These are phyloP conservation scores for Forsythia viridissima DNA, from an alignment of 257 asterid genomes.

Conservation along the genomic window DNA sequence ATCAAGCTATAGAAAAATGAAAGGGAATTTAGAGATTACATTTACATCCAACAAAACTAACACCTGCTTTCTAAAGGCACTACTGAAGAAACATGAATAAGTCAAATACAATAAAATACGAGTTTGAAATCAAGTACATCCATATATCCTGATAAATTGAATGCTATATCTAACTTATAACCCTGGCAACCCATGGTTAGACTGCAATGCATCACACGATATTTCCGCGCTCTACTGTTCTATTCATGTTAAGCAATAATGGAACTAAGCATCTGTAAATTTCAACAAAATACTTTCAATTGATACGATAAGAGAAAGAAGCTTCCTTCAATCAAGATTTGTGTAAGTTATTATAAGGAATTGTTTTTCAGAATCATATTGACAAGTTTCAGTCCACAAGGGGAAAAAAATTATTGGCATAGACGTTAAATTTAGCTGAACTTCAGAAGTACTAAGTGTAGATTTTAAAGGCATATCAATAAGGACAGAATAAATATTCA, in stretches of 20 bases:
- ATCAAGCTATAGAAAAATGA: background rate
- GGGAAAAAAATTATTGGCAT: background rate
- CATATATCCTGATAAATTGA: background rate
- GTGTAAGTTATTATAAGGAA: slow-evolving; percentile 3
- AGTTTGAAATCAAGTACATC: background rate
- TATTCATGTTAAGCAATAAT: background rate
- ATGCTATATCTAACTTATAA: background rate
- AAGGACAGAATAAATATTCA: slow-evolving; percentile 10
- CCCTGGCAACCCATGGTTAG: background rate
- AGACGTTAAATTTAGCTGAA: slow-evolving; percentile 9
- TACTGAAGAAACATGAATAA: background rate
- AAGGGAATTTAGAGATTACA: background rate
- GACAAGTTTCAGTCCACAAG: slow-evolving; percentile 1
- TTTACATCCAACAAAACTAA: background rate
- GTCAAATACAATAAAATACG: background rate
- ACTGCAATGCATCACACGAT: background rate
- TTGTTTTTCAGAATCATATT: slow-evolving; percentile 6
- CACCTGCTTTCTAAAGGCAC: background rate
- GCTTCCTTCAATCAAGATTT: background rate
- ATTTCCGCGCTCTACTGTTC: background rate
- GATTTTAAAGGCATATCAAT: background rate
- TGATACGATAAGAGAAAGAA: background rate
- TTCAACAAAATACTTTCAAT: background rate
- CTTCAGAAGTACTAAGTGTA: slow-evolving; percentile 8
- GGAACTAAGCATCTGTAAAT: background rate